Evolutionary conservation across 2,329 filamentous ascomycete species (phyloP), one percentile per base, ranked within the genome.

Genomic region (Fusarium foetens): DNA sequence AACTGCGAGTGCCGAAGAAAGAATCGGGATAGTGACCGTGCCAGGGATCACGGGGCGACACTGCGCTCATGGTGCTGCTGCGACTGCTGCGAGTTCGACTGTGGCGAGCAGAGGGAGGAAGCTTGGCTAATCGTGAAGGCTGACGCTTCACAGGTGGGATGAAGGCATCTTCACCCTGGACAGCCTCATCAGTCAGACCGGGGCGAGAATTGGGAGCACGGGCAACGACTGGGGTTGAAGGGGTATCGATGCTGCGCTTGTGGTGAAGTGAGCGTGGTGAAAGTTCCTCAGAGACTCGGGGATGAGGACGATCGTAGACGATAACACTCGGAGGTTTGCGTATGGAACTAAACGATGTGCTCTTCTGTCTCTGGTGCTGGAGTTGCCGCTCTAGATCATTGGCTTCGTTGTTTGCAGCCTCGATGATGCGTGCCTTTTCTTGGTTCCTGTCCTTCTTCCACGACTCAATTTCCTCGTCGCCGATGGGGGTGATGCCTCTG

Each of bases 391-490:
- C 63, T 17, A 68, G 33, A 17, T 61, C 49, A 29, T 70, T 46
- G 52, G 38, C 43, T 43, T 58, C 48, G 27, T 29, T 57, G 51
- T 69, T 69, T 29, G 58, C 31, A 33, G 63, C 64, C 58, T 76
- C 71, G 36, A 71, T 66, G 42, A 76, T 65, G n/a, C 58, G 80
- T 17, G 75, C 72, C 76, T 82, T 80, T 72, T 82, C 77, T 43
- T 77, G 72, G 53, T 54, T 55, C 57, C 76, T 78, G 58, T 80
- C 82, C 33, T 81, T 80, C 75, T 88, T 90, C 90, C 90, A 91
- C 8, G 88, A 89, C 72, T 88, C 88, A 65, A 91, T 91, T 77
- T 91, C 90, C 66, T 91, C 89, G 73, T 91, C 90, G 69, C 87
- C 85, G 66, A 91, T 90, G 17, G 90, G 89, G 0, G 88, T 88